Percentiles rank a stretch among this genome's conserved stretches.
Evolutionary conservation across 108 stramenopile genomes (phyloP).

Genomic region (Heterococcus sp.): DNA sequence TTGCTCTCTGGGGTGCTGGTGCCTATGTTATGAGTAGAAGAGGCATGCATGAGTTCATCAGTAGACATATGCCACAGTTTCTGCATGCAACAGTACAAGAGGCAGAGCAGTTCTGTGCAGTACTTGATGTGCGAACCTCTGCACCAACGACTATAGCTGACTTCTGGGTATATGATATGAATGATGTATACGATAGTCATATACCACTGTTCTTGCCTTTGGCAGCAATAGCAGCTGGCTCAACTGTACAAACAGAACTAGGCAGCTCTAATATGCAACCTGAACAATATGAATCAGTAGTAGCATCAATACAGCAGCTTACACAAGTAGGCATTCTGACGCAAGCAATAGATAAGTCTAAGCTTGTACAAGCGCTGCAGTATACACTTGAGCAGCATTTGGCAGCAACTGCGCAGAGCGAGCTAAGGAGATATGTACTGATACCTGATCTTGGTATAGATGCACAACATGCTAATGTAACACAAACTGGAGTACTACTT

Average conservation of each 20-base stretch:
- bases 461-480: too few species aligned
- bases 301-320: too few species aligned
- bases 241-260: not conserved
- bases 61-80: not conserved
- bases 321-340: too few species aligned
- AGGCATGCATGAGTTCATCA: not conserved
- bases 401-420: too few species aligned
- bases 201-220: not conserved
- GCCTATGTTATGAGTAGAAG: not conserved
- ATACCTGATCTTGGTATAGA: too few species aligned
- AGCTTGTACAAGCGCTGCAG: too few species aligned
- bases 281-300: too few species aligned
- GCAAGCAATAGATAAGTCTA: too few species aligned
- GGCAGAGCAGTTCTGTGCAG: not conserved
- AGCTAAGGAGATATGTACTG: too few species aligned
- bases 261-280: too few species aligned
- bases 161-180: not conserved
- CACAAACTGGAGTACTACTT: too few species aligned
- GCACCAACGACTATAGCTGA: not conserved
- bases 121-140: not conserved
- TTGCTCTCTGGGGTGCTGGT: not conserved
- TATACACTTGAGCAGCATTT: too few species aligned
- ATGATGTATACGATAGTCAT: not conserved
- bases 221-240: not conserved
- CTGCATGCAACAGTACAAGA: not conserved